A percentile compares a stretch with the other conserved stretches of the same genome.
Evolutionary conservation across 345 rosid species (phyloP).

Genomic region (Theobroma cacao): DNA sequence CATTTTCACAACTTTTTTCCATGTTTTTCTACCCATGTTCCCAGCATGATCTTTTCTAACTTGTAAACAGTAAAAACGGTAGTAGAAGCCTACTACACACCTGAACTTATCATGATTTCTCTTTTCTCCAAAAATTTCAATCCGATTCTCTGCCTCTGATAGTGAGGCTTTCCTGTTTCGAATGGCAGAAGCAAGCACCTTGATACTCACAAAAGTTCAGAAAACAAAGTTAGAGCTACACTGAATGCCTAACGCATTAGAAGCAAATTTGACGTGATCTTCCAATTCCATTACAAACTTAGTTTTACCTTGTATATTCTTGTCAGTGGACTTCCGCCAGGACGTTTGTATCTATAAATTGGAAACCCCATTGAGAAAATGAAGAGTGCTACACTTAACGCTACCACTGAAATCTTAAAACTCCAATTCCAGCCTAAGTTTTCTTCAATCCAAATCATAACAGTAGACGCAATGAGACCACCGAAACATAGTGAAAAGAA

Average conservation of each 20-base stretch:
- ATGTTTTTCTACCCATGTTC: not conserved
- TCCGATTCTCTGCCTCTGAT: slow-evolving; percentile 10
- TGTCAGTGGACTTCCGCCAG: slow-evolving; percentile 46
- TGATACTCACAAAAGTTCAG: not conserved
- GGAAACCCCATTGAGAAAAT: slow-evolving; percentile 47
- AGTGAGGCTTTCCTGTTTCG: slow-evolving; percentile 37
- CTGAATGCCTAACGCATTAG: not conserved
- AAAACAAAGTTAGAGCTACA: not conserved
- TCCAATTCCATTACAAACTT: not conserved
- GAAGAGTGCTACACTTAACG: slow-evolving; percentile 30
- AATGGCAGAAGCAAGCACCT: slow-evolving; percentile 48
- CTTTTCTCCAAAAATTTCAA: slow-evolving; percentile 9
- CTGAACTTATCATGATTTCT: slow-evolving; percentile 33
- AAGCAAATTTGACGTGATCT: not conserved
- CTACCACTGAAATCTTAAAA: slow-evolving; percentile 29
- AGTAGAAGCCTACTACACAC: slow-evolving; percentile 17
- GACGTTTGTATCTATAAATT: slow-evolving; percentile 40
- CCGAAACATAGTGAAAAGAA: slow-evolving; percentile 51
- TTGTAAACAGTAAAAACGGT: not conserved
- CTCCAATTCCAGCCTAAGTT: slow-evolving; percentile 54
- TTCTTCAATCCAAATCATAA: slow-evolving; percentile 66
- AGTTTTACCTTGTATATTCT: slow-evolving; percentile 32
- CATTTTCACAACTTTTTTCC: too few species aligned
- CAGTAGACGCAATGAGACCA: slow-evolving; percentile 44
- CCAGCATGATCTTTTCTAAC: not conserved